phyloP scores from a whole-genome alignment of 2,329 filamentous ascomycete genomes.

The Colletotrichum incanum region DNA sequence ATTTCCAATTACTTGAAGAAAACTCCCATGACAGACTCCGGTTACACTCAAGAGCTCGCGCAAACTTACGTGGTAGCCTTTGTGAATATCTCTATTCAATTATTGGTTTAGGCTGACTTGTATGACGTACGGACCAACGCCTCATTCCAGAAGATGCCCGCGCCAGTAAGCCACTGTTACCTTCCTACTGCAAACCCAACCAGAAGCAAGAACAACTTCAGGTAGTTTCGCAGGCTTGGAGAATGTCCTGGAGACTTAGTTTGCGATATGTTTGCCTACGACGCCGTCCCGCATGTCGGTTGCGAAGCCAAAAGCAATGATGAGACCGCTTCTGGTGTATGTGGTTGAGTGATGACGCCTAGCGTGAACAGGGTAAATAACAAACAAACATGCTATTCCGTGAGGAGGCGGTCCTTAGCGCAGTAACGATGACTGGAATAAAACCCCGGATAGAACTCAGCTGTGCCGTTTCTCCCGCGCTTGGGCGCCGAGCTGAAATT shows the following conservation, averaged over 20 bases:
- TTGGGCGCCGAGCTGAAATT: slow-evolving; percentile 7
- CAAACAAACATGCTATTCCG: background rate
- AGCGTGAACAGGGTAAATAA: background rate
- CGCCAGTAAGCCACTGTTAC: background rate
- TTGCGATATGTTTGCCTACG: background rate
- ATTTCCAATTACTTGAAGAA: background rate
- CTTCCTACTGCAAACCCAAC: background rate
- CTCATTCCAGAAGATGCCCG: background rate
- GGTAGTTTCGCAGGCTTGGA: too few species aligned
- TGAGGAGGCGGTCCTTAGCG: background rate
- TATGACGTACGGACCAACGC: background rate
- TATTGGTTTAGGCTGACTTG: too few species aligned
- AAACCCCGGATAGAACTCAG: background rate
- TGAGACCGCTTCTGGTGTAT: background rate
- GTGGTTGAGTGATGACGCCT: too few species aligned
- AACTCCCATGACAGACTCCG: background rate
- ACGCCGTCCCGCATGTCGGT: background rate
- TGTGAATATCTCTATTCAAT: too few species aligned
- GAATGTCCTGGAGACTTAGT: background rate
- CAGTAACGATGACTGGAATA: background rate
- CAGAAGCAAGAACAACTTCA: too few species aligned
- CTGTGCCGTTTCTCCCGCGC: background rate
- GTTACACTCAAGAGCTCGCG: background rate
- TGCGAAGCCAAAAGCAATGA: background rate
- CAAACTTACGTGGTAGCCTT: too few species aligned